Base-by-base conservation (phyloP, 129 eudicot genomes). In the Glebionis coronaria region DNA sequence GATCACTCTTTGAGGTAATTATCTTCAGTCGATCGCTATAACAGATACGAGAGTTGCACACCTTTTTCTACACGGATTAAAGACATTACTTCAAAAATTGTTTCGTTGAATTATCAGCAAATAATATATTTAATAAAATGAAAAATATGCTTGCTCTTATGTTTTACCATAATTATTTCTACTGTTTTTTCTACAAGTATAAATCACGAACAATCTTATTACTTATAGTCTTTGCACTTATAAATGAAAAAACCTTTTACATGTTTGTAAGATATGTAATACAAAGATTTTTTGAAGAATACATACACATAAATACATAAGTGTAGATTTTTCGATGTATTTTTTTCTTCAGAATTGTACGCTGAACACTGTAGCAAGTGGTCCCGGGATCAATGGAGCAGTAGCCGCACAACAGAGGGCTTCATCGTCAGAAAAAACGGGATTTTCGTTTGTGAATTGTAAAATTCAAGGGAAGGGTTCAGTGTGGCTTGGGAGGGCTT, bases 401-500 rank as follows among this genome's bases (percentile, higher is more conserved):
- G 81, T 93, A 31, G 81, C 98, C 20, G 98, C 98, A 15, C 98
- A 93, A 1, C 95, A 81, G 21, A 78, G 90, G 76, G 67, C n/a
- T 51, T 86, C 95, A 9, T 35, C 9, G 35, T 42, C 73, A 4
- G 90, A 88, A 68, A 84, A 80, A 58, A 80, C 96, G 0, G 98
- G 98, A 2, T 93, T 82, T 67, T 93, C 98, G 0, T 93, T 93
- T 69, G 76, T 93, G 67, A 81, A 73, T 35, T 93, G 96, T 69
- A 79, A 28, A 14, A 79, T 93, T 25, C 55, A 60, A 9, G 98
- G 98, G 14, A 88, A 78, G 27, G 98, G 98, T 7, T 86, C 61
- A 52, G 83, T 86, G 52, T 93, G 91, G 98, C 90, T 93, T 4
- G 98, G 98, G 12, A 79, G 98, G 66, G 96, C 98, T 6, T 93